phyloP scores from a whole-genome alignment of 768 basidiomycete species.

The Suillus subluteus region DNA sequence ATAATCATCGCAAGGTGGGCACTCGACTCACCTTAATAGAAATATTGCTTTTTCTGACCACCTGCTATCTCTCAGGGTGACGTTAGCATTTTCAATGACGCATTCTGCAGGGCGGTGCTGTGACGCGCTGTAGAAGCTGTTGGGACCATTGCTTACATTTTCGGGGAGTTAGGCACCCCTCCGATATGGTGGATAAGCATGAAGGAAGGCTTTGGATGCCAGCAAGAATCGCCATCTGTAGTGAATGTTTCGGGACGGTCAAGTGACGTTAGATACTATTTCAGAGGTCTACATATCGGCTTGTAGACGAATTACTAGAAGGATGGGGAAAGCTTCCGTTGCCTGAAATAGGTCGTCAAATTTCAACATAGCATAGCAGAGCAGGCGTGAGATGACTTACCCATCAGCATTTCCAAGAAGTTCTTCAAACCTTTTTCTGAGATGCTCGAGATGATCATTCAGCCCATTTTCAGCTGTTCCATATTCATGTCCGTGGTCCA shows the following conservation, averaged over 20 bases:
- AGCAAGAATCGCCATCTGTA: background rate
- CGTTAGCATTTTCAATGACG: background rate
- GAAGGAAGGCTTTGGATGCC: background rate
- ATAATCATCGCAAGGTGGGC: background rate
- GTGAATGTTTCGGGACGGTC: background rate
- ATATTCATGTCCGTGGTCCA: conserved; percentile 56
- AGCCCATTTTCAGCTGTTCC: conserved; percentile 17
- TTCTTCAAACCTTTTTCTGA: conserved; percentile 33
- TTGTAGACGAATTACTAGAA: background rate
- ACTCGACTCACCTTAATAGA: background rate
- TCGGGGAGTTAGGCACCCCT: too few species aligned
- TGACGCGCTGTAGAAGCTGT: background rate
- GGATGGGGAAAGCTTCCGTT: background rate
- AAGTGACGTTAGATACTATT: background rate
- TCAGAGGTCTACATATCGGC: background rate
- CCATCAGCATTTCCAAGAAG: conserved; percentile 26
- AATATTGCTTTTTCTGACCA: background rate
- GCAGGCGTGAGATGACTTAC: background rate
- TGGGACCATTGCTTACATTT: background rate
- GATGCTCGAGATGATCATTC: conserved; percentile 1
- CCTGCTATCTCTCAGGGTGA: background rate
- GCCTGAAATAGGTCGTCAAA: background rate
- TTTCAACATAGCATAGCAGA: background rate
- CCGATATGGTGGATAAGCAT: background rate
- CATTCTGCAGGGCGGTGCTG: background rate